phyloP scores from a whole-genome alignment of 1,139 yeast species.

The Hyphopichia burtonii region DNA sequence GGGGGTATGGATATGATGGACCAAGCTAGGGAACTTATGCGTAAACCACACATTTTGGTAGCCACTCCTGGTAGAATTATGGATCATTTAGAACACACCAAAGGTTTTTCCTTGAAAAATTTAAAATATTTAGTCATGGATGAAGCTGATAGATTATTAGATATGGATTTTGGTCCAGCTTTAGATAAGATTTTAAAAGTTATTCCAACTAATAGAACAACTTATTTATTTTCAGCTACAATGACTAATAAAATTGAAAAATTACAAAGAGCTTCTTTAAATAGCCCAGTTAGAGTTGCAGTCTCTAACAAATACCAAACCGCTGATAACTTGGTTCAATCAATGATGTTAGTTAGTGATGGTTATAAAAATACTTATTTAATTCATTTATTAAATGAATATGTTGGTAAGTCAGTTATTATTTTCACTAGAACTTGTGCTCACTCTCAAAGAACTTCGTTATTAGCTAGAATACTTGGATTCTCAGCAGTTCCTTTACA shows the following conservation, averaged over 20 bases:
- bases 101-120: constrained; percentile 81
- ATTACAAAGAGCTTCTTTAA: constrained; percentile 86
- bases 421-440: constrained; percentile 94
- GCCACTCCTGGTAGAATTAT: constrained; percentile 82
- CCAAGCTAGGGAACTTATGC: constrained; percentile 89
- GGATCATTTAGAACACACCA: constrained; percentile 94
- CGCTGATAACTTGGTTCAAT: constrained; percentile 87
- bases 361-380: constrained; percentile 88
- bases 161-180: constrained; percentile 96
- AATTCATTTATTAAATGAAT: constrained; percentile 78
- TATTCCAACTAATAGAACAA: constrained; percentile 82
- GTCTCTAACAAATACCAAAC: constrained; percentile 89
- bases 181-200: constrained; percentile 80
- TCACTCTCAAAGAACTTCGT: constrained; percentile 87
- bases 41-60: constrained; percentile 90
- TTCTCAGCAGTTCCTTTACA: constrained; percentile 91
- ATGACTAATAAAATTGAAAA: constrained; percentile 95
- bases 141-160: constrained; percentile 93
- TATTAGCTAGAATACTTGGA: constrained; percentile 76
- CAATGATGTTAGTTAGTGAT: constrained; percentile 88
- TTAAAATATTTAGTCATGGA: constrained; percentile 88
- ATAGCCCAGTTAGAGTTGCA: constrained; percentile 87
- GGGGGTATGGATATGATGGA: constrained; percentile 99
- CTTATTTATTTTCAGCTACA: constrained; percentile 92
- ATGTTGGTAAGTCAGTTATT: constrained; percentile 82